phyloP scores from a whole-genome alignment of 2,329 filamentous ascomycete genomes.

The Aspergillus versicolor region DNA sequence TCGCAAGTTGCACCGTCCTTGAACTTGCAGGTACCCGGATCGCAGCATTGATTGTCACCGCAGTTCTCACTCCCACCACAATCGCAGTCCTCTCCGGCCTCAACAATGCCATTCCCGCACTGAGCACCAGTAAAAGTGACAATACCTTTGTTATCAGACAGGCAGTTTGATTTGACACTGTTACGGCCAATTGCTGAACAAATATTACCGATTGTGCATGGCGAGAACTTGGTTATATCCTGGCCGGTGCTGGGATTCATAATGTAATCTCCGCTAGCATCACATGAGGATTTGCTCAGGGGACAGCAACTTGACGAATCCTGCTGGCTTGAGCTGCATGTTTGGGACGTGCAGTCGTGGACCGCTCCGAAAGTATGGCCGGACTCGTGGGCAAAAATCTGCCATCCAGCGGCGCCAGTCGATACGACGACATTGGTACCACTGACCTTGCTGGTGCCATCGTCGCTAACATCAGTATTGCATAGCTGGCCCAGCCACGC shows the following conservation, averaged over 20 bases:
- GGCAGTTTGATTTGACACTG: slow-evolving; percentile 72
- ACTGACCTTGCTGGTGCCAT: slow-evolving; percentile 67
- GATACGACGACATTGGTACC: slow-evolving; percentile 87
- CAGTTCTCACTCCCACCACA: slow-evolving; percentile 78
- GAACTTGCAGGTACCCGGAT: slow-evolving; percentile 85
- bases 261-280: slow-evolving; percentile 77
- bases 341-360: slow-evolving; percentile 76
- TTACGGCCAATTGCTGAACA: slow-evolving; percentile 79
- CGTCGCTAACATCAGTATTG: slow-evolving; percentile 52
- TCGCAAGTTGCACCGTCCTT: slow-evolving; percentile 72
- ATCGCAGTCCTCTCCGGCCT: slow-evolving; percentile 91
- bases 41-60: slow-evolving; percentile 74
- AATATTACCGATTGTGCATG: slow-evolving; percentile 89
- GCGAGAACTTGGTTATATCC: slow-evolving; percentile 76
- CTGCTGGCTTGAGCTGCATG: slow-evolving; percentile 65
- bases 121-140: slow-evolving; percentile 77
- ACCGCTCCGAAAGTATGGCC: slow-evolving; percentile 95
- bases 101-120: slow-evolving; percentile 97
- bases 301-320: slow-evolving; percentile 76
- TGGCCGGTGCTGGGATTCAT: slow-evolving; percentile 89
- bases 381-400: slow-evolving; percentile 90
- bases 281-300: slow-evolving; percentile 63
- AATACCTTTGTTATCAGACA: slow-evolving; percentile 83
- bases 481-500: slow-evolving; percentile 93
- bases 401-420: slow-evolving; percentile 83